These are phyloP conservation scores for Eucalyptus paniculata DNA, from an alignment of 345 rosid genomes.

Conservation along the genomic window DNA sequence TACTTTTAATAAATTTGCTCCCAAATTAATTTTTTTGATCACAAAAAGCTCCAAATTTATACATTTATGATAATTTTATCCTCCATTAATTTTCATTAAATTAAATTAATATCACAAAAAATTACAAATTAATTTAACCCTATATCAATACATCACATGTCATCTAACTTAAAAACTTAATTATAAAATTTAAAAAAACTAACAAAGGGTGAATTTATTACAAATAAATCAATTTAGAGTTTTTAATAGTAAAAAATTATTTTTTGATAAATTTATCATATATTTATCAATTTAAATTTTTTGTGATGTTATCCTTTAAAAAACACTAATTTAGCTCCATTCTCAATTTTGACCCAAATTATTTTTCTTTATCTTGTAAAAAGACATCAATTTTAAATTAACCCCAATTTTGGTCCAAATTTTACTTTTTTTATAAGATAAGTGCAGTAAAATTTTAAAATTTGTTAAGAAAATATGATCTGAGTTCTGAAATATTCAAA, in stretches of 20 bases:
- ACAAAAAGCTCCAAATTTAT: accelerated
- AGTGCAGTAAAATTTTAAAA: accelerated
- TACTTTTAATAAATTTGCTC: no score
- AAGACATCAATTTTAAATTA: background rate
- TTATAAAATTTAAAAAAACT: accelerated
- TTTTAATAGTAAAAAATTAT: accelerated
- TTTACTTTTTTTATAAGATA: accelerated
- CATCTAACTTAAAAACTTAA: no score
- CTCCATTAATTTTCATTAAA: accelerated
- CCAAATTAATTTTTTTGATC: accelerated
- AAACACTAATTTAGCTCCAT: background rate
- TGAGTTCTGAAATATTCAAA: accelerated
- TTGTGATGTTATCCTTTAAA: accelerated
- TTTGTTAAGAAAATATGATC: accelerated
- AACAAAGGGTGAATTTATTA: accelerated
- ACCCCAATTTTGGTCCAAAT: accelerated
- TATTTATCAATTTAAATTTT: accelerated
- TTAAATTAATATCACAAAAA: no score
- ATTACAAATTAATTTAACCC: background rate
- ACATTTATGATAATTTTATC: accelerated
- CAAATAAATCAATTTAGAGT: accelerated
- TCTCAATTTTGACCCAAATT: accelerated
- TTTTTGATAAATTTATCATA: accelerated
- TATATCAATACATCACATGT: accelerated
- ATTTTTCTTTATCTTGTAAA: background rate